Evolutionary conservation across 1,284 basidiomycete genomes (phyloP), one percentile per base, ranked within the genome.

Genomic region (Fistulinella cinereoalba): DNA sequence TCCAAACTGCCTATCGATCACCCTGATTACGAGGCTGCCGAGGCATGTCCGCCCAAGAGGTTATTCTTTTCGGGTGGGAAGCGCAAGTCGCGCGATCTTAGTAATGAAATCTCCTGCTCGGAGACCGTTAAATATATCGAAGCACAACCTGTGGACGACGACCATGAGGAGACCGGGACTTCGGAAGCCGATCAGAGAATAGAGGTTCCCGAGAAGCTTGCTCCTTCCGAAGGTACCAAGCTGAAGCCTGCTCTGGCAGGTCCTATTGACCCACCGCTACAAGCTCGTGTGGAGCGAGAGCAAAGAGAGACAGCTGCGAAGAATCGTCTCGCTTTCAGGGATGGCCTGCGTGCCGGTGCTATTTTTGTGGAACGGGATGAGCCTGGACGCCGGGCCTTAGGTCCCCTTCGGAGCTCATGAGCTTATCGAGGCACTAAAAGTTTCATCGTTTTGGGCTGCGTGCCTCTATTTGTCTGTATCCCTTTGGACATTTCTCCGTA

Each of bases 261-360:
- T n/a, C n/a, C n/a, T n/a, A n/a, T n/a, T n/a, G n/a, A n/a, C n/a
- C n/a, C n/a, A n/a, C n/a, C n/a, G n/a, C n/a, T n/a, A n/a, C n/a
- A n/a, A n/a, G 50, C 46, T 41, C 62, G 65, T 13, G 56, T 62
- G 40, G 53, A 36, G 11, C 65, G 65, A 32, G 56, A 67, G 28
- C 46, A 46, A 24, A 57, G 43, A 48, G 62, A 67, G 32, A 53
- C 34, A 2, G 44, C 19, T 4, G 47, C 48, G 6, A 64, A 64
- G 32, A 22, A 18, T 7, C 61, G 59, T 10, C 37, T 64, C 2
- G 64, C 50, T 22, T 23, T 50, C 28, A 57, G 37, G 32, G 56
- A 66, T 21, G 66, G 66, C 12, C 57, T 64, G 2, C 64, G 64
- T 1, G 61, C 65, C 1, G 62, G 62, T 6, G 62, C 62, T 18